Percentiles rank a stretch among this genome's conserved stretches.
phyloP scores from a whole-genome alignment of 371 early-diverging fungal species.

The Lichtheimia ornata region DNA sequence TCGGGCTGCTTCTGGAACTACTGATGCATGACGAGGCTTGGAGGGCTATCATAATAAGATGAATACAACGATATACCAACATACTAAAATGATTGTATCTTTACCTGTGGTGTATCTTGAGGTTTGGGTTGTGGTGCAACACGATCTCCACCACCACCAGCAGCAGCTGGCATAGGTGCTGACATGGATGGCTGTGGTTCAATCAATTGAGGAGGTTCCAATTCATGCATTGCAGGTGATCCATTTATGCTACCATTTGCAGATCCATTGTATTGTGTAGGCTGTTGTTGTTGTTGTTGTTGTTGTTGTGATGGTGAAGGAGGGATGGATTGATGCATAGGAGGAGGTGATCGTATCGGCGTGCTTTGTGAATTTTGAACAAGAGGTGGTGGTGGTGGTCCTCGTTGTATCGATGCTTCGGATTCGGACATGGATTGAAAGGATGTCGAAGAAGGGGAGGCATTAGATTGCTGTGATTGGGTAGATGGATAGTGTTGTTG shows the following conservation, averaged over 20 bases:
- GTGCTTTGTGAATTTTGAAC: slow-evolving; percentile 24
- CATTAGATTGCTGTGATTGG: slow-evolving; percentile 7
- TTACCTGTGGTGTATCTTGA: too few relatives aligned
- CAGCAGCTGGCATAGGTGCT: slow-evolving; percentile 18
- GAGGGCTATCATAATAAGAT: slow-evolving; percentile 1
- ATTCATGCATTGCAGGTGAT: slow-evolving; percentile 9
- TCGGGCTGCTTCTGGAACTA: slow-evolving; percentile 50
- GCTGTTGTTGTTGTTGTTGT: slow-evolving; percentile 31
- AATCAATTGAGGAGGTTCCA: slow-evolving; percentile 2
- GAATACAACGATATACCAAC: too few relatives aligned
- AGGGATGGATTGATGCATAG: slow-evolving; percentile 2
- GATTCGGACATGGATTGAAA: slow-evolving; percentile 1
- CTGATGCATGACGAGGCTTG: slow-evolving; percentile 46
- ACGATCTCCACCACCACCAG: background rate
- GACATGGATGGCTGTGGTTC: slow-evolving; percentile 18
- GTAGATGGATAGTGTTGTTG: slow-evolving; percentile 3
- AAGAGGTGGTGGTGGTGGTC: slow-evolving; percentile 5
- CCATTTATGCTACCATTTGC: slow-evolving; percentile 2
- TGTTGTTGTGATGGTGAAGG: slow-evolving; percentile 17
- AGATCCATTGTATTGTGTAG: slow-evolving; percentile 12
- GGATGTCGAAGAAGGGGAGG: slow-evolving; percentile 14
- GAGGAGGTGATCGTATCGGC: slow-evolving; percentile 18
- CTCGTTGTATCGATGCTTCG: background rate
- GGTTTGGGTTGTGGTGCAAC: too few relatives aligned
- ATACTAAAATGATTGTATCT: too few relatives aligned